Percentiles rank a stretch among this genome's conserved stretches.
Conservation (phyloP, 2,329 filamentous ascomycete genomes). For the Sporothrix pseudoabietina region DNA sequence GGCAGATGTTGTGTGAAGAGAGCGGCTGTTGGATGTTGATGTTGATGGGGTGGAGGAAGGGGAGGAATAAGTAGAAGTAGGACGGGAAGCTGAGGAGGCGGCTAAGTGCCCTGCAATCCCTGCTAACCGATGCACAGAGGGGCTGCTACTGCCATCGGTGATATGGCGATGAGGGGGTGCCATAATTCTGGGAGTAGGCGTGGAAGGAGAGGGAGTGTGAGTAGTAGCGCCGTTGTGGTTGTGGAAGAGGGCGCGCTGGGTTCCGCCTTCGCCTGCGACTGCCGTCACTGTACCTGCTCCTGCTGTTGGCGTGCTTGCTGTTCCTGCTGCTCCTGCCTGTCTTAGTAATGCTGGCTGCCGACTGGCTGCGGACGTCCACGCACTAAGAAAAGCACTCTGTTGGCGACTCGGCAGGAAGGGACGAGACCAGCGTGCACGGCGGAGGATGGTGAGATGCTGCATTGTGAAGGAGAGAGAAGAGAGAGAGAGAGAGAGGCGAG, state of each 20-base stretch:
- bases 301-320: conserved; percentile 3
- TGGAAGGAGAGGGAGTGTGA: background rate
- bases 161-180: conserved; percentile 29
- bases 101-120: conserved; percentile 39
- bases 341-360: conserved; percentile 33
- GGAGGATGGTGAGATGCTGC: conserved; percentile 23
- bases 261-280: background rate
- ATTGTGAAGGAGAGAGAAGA: conserved; percentile 21
- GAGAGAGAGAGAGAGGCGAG: background rate
- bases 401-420: conserved; percentile 13
- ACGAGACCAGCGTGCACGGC: conserved; percentile 12
- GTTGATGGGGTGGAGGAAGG: conserved; percentile 37
- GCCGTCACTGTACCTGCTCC: background rate
- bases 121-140: conserved; percentile 39
- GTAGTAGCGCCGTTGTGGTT: conserved; percentile 18
- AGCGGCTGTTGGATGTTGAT: conserved; percentile 36
- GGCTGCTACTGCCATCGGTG: conserved; percentile 29
- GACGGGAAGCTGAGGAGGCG: conserved; percentile 36
- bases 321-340: background rate
- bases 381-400: conserved; percentile 28
- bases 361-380: conserved; percentile 25
- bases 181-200: conserved; percentile 8
- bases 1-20: conserved; percentile 31
- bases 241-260: conserved; percentile 8
- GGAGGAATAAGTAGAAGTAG: background rate